Evolutionary conservation across 768 basidiomycete species (phyloP), one percentile per base, ranked within the genome.

Genomic region (Suillus americanus): DNA sequence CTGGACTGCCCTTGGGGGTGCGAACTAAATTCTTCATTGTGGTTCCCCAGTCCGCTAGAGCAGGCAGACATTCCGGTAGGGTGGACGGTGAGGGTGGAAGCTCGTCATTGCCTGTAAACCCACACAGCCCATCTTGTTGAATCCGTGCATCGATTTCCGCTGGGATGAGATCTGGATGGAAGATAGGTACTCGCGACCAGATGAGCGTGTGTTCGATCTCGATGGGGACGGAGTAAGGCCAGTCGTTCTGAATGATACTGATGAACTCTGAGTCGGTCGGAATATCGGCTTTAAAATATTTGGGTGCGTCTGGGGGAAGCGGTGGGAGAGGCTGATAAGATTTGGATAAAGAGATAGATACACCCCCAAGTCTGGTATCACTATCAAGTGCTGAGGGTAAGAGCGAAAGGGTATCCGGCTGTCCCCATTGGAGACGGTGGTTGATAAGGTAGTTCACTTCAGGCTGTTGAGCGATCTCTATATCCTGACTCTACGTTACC

Each of bases 191-290:
- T 18, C 86, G 82, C 8, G 89, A 88, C 94, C 94, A 95, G 62
- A 94, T 82, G 25, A 94, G 76, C 28, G 83, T 82, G 73, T 94
- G 91, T 66, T 91, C 90, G 35, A 94, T 79, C 64, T 89, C 87
- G 3, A 83, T 70, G 3, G 92, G 92, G 13, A 93, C 92, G 81
- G 91, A 93, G 75, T 95, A 95, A 0, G 93, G 93, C 93, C 93
- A 95, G 72, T 94, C 92, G 70, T 94, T 93, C 69, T 80, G 87
- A 54, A 89, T 89, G 66, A 94, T 86, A 70, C 87, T 89, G 67
- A 92, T 78, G 61, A 85, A 78, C 41, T 85, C 78, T 14, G 80
- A 77, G 66, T 66, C 50, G 25, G 65, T 68, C 0, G 89, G 84
- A 10, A 86, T 87, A 67, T 88, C 80, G 14, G 83, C 83, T 38